These are phyloP conservation scores for Metarhizium guizhouense DNA, from an alignment of 2,329 filamentous ascomycete species.

Conservation along the genomic window DNA sequence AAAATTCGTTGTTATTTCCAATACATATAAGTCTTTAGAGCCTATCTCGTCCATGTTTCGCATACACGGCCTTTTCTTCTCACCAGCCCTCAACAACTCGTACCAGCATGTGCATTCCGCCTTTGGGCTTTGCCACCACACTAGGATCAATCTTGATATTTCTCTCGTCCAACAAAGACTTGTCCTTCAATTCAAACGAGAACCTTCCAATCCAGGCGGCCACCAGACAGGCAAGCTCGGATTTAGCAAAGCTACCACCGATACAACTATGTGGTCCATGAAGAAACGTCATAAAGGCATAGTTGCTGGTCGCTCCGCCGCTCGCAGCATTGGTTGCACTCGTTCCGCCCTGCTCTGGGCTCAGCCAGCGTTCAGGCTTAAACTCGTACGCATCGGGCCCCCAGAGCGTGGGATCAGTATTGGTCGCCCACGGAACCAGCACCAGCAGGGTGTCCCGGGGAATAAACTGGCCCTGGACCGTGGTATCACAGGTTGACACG, in stretches of 20 bases:
- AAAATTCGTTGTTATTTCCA: no score
- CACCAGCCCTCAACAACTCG: slow-evolving; percentile 8
- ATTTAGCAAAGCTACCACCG: slow-evolving; percentile 55
- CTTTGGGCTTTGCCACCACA: slow-evolving; percentile 9
- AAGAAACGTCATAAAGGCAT: slow-evolving; percentile 66
- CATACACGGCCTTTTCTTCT: not conserved
- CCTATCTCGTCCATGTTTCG: no score
- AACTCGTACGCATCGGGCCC: slow-evolving; percentile 26
- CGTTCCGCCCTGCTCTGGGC: slow-evolving; percentile 7
- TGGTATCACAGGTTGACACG: slow-evolving; percentile 21
- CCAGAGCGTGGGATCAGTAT: slow-evolving; percentile 24
- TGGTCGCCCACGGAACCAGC: slow-evolving; percentile 20
- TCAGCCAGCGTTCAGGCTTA: slow-evolving; percentile 28
- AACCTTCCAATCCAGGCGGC: slow-evolving; percentile 70
- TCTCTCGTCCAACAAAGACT: slow-evolving; percentile 55
- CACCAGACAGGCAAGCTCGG: slow-evolving; percentile 76
- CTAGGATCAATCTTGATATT: slow-evolving; percentile 51
- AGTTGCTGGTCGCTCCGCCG: slow-evolving; percentile 41
- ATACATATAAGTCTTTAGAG: no score
- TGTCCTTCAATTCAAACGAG: slow-evolving; percentile 45
- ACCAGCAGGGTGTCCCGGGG: slow-evolving; percentile 27
- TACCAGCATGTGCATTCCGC: slow-evolving; percentile 9
- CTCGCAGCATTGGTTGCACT: slow-evolving; percentile 5
- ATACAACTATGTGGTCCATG: slow-evolving; percentile 37
- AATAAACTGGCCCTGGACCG: slow-evolving; percentile 22